Conservation (phyloP, 1,284 basidiomycete species). For the Sanguinoderma infundibulare region DNA sequence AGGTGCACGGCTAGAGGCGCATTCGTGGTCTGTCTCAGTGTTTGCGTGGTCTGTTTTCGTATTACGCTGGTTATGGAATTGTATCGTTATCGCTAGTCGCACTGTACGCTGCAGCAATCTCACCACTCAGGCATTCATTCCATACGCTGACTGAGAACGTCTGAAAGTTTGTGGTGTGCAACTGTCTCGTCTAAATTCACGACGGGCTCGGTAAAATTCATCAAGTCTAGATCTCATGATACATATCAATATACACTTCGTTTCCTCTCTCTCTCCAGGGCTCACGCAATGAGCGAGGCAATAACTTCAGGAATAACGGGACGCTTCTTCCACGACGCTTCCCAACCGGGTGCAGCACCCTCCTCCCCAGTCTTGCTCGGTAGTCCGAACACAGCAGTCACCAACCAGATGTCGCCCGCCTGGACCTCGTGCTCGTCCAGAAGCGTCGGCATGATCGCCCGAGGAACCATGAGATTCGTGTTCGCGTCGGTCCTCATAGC, state of each 20-base stretch:
- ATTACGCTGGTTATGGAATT: neutral
- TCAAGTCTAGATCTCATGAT: neutral
- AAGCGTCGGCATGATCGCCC: conserved; percentile 71
- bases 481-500: conserved; percentile 76
- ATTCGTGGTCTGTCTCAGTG: too few relatives aligned
- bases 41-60: too few relatives aligned
- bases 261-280: neutral
- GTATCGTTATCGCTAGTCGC: conserved; percentile 18
- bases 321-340: conserved; percentile 55
- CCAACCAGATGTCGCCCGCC: conserved; percentile 56
- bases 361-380: conserved; percentile 46
- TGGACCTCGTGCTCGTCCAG: conserved; percentile 50
- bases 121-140: neutral
- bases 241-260: neutral
- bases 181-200: neutral
- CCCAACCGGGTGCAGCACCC: conserved; percentile 53
- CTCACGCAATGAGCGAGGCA: conserved; percentile 31
- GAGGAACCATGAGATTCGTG: conserved; percentile 71
- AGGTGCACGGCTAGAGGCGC: conserved; percentile 20
- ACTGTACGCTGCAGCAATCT: conserved; percentile 4
- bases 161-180: too few relatives aligned
- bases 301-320: conserved; percentile 54
- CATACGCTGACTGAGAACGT: neutral
- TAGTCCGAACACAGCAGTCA: conserved; percentile 72
- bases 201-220: neutral